phyloP scores from a whole-genome alignment of 495 filamentous ascomycete species.

The Bacidia gigantensis region DNA sequence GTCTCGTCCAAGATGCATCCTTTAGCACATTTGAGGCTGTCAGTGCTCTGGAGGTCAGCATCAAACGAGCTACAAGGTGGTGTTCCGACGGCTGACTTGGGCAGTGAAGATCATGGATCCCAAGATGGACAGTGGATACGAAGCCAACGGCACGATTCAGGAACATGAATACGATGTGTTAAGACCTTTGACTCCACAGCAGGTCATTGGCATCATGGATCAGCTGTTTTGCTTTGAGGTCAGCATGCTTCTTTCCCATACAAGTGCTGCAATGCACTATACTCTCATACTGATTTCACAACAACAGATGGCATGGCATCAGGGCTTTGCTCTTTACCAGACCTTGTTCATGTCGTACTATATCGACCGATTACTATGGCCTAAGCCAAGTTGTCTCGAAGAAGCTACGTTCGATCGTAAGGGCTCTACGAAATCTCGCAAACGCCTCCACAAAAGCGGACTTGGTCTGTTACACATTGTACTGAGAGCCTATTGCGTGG shows the following conservation, averaged over 20 bases:
- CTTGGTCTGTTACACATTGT: constrained; percentile 55
- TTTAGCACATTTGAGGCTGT: constrained; percentile 93
- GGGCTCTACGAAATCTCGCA: no score
- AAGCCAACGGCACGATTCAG: constrained; percentile 60
- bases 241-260: no score
- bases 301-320: constrained; percentile 88
- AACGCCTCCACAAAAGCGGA: no score
- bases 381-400: constrained; percentile 49
- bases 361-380: constrained; percentile 69
- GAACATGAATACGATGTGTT: constrained; percentile 78
- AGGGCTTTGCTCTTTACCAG: constrained; percentile 84
- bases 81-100: neutral
- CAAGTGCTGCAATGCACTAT: no score
- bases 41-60: constrained; percentile 77
- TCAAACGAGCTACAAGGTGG: constrained; percentile 4
- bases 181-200: constrained; percentile 52
- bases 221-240: constrained; percentile 84
- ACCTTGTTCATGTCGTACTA: constrained; percentile 91
- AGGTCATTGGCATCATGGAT: constrained; percentile 89
- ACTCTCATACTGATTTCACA: no score
- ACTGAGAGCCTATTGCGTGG: constrained; percentile 76
- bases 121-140: constrained; percentile 92
- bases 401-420: constrained; percentile 52
- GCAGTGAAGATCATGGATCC: constrained; percentile 78
- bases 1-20: constrained; percentile 83